Conservation (phyloP, 1,284 basidiomycete genomes). For the Naganishia cerealis region DNA sequence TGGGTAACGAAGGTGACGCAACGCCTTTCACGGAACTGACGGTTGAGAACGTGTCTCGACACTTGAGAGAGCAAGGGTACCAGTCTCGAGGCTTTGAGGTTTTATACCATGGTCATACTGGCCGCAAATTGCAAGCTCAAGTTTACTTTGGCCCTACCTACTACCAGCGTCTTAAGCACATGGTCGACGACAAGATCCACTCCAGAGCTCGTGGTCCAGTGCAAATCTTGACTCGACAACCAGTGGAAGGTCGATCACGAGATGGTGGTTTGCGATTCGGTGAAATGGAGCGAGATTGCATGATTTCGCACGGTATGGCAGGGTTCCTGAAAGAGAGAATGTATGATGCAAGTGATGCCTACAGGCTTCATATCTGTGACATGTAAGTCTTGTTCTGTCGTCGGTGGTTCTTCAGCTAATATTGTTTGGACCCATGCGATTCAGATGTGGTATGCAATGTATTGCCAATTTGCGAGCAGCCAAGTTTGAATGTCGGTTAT, state of each 20-base stretch:
- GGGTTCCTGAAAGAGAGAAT: slow-evolving; percentile 93
- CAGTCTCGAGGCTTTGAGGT: slow-evolving; percentile 95
- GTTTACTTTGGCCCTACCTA: slow-evolving; percentile 98
- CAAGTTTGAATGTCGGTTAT: slow-evolving; percentile 63
- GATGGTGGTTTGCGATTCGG: slow-evolving; percentile 99
- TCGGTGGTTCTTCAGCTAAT: slow-evolving; percentile 32
- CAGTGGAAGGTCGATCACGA: slow-evolving; percentile 97
- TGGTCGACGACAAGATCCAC: slow-evolving; percentile 99
- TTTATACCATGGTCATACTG: slow-evolving; percentile 99
- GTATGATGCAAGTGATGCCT: slow-evolving; percentile 90
- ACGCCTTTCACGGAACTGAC: slow-evolving; percentile 98
- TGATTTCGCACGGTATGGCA: slow-evolving; percentile 99
- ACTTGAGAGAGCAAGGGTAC: slow-evolving; percentile 80
- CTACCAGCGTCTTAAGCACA: slow-evolving; percentile 98
- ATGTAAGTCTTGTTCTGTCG: slow-evolving; percentile 64
- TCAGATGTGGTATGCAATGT: slow-evolving; percentile 75
- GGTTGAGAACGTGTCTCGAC: slow-evolving; percentile 86
- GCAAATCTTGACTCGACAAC: slow-evolving; percentile 95
- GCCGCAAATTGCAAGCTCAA: slow-evolving; percentile 93
- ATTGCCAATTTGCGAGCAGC: slow-evolving; percentile 65
- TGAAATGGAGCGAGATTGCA: slow-evolving; percentile 99
- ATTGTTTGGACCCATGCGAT: not conserved
- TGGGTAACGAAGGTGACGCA: slow-evolving; percentile 95
- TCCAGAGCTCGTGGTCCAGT: slow-evolving; percentile 94
- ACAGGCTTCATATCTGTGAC: slow-evolving; percentile 91